Evolutionary conservation across 768 basidiomycete species (phyloP).

Genomic region (Leucocoprinus birnbaumii): DNA sequence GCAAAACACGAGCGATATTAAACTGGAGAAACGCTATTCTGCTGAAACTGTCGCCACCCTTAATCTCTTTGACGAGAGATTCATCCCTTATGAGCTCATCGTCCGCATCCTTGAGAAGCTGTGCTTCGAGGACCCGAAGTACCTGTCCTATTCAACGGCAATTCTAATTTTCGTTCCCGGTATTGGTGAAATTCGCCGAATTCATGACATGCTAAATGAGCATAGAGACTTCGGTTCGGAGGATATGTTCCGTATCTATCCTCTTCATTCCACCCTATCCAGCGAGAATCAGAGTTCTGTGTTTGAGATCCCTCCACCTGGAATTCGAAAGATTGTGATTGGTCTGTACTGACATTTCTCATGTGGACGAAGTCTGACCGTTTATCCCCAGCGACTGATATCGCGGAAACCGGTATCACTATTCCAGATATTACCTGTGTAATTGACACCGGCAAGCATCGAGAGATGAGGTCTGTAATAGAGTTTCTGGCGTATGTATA

Average conservation of each 20-base stretch:
- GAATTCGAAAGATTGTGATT: conserved; percentile 90
- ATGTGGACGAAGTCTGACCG: too few species aligned
- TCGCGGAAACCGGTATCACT: conserved; percentile 96
- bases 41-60: conserved; percentile 70
- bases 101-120: conserved; percentile 77
- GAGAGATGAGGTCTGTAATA: conserved; percentile 76
- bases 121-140: conserved; percentile 63
- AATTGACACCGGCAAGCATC: conserved; percentile 90
- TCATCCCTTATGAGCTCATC: conserved; percentile 92
- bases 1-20: conserved; percentile 34
- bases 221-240: conserved; percentile 70
- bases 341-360: conserved; percentile 55
- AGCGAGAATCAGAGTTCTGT: conserved; percentile 89
- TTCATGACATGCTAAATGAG: conserved; percentile 78
- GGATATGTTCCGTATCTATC: conserved; percentile 67
- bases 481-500: background rate
- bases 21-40: conserved; percentile 81
- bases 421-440: conserved; percentile 98
- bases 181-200: conserved; percentile 85
- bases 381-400: conserved; percentile 87
- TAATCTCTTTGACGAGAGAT: conserved; percentile 81
- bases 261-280: conserved; percentile 90
- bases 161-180: conserved; percentile 94
- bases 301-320: conserved; percentile 81
- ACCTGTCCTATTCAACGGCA: conserved; percentile 66